These are phyloP conservation scores for Lipomyces lipofer DNA, from an alignment of 805 yeast species.

Conservation along the genomic window DNA sequence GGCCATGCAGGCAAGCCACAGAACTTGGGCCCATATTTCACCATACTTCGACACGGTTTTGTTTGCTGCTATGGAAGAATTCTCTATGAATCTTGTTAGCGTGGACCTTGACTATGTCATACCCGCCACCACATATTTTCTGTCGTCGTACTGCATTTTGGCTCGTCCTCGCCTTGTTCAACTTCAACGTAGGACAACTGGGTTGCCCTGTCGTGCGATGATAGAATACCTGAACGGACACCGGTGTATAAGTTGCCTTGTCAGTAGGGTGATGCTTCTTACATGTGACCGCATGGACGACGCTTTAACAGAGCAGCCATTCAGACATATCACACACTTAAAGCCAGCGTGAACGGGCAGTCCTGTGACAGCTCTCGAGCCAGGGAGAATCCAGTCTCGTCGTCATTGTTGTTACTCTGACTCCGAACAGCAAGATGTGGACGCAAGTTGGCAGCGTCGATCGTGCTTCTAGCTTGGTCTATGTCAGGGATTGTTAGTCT, in stretches of 20 bases:
- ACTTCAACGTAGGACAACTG: background rate
- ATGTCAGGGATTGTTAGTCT: background rate
- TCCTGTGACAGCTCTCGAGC: background rate
- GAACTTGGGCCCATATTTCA: background rate
- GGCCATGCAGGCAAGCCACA: background rate
- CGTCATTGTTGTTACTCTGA: background rate
- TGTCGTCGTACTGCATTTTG: background rate
- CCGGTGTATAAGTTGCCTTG: background rate
- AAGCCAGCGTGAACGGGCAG: background rate
- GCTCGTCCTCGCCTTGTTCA: background rate
- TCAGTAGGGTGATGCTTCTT: background rate
- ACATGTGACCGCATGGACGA: background rate
- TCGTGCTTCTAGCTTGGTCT: background rate
- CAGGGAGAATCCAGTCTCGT: background rate
- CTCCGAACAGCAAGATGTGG: background rate
- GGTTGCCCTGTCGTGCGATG: too few species aligned
- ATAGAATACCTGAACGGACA: background rate
- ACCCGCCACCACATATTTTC: background rate
- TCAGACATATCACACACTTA: background rate
- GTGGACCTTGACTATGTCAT: background rate
- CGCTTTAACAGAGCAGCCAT: background rate
- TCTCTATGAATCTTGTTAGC: background rate
- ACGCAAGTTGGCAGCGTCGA: background rate
- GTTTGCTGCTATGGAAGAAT: background rate
- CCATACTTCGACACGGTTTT: background rate